A percentile compares a stretch with the other conserved stretches of the same genome.
phyloP scores from a whole-genome alignment of 2,329 filamentous ascomycete species.

The Colletotrichum agaves region DNA sequence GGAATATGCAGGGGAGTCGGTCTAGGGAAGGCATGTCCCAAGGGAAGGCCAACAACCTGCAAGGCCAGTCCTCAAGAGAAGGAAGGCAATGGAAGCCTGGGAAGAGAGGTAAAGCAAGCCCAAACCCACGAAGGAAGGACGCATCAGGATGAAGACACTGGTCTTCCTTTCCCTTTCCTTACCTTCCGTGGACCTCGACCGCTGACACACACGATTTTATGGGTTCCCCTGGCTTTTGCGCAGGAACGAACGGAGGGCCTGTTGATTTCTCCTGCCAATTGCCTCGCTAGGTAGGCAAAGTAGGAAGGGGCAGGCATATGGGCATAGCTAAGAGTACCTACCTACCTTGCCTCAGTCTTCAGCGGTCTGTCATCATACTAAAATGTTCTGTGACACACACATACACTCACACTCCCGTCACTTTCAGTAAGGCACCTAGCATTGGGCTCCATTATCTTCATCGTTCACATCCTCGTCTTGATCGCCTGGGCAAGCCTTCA shows the following conservation, averaged over 20 bases:
- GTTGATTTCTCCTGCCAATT: too few relatives aligned
- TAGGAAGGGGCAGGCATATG: too few relatives aligned
- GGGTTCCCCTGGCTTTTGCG: not conserved
- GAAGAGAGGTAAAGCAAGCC: too few relatives aligned
- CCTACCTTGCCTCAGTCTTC: too few relatives aligned
- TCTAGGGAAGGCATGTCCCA: slow-evolving; percentile 1
- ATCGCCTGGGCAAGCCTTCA: not conserved
- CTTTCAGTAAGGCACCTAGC: not conserved
- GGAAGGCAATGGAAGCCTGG: not conserved
- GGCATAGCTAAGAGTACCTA: too few relatives aligned
- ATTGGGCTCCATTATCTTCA: not conserved
- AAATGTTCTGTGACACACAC: too few relatives aligned
- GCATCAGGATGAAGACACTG: not conserved
- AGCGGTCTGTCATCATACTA: too few relatives aligned
- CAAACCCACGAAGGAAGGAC: not conserved
- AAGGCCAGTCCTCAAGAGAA: not conserved
- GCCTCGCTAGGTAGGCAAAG: too few relatives aligned
- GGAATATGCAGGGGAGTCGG: slow-evolving; percentile 17
- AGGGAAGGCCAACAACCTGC: not conserved
- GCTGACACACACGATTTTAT: too few relatives aligned
- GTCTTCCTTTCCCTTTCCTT: too few relatives aligned
- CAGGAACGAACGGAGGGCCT: not conserved
- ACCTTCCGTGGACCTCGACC: not conserved
- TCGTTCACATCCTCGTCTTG: slow-evolving; percentile 3
- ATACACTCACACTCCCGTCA: not conserved